Evolutionary conservation across 2,329 filamentous ascomycete genomes (phyloP), one percentile per base, ranked within the genome.

Genomic region (Penicillium fuscoglaucum): DNA sequence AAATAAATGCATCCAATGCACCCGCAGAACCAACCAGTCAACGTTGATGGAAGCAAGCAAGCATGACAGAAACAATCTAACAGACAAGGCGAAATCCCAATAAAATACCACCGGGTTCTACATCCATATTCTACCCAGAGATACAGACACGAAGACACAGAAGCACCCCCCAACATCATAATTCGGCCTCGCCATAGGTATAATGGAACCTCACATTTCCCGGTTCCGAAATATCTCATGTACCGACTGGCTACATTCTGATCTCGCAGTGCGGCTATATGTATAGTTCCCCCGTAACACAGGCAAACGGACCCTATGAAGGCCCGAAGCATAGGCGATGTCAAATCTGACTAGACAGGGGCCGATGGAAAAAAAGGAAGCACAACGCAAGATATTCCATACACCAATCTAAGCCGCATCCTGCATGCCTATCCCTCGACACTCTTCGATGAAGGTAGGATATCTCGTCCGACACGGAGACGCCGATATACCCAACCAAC

Each of bases 251-350:
- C 28, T 49, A 53, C 9, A 54, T 54, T 47, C 28, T 15, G 31
- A 53, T 43, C 10, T 43, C 43, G 9, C 15, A 40, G 10, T 50
- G 45, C n/a, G 50, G 41, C 35, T 21, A 44, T 46, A 24, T 47
- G 15, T 58, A 7, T 40, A 33, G 26, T 29, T 12, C 41, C 24
- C 4, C n/a, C 10, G 46, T 58, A 15, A 19, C 58, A 52, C 55
- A 51, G 37, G 29, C 55, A 55, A 60, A 55, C 55, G 50, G 40
- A 29, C 10, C n/a, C 33, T 8, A 39, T 37, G 17, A 45, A 31
- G 5, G 37, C 29, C 6, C 9, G 24, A 50, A 55, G 55, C 50
- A 52, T 53, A 53, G 31, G 48, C 29, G 39, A 44, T 58, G 45
- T 29, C 40, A 17, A 55, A 58, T 28, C 46, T 13, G 24, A 48